A percentile compares a stretch with the other conserved stretches of the same genome.
Evolutionary conservation across 768 basidiomycete genomes (phyloP).

Genomic region (Lactarius trivialis): DNA sequence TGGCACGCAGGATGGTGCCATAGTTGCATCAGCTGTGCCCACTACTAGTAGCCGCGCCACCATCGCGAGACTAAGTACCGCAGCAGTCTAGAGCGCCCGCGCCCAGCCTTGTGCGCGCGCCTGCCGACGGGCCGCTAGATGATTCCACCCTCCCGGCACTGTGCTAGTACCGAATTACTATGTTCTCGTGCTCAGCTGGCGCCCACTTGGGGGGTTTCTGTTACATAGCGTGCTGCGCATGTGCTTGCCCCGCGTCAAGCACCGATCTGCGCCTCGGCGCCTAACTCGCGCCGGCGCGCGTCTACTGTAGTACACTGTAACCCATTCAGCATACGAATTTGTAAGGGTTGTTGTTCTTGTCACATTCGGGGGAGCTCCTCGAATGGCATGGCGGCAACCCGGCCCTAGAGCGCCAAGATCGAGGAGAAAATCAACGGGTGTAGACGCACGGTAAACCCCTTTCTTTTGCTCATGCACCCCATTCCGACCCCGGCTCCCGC

Average conservation of each 20-base stretch:
- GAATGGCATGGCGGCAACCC: too few species aligned
- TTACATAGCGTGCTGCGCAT: not conserved
- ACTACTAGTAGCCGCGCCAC: not conserved
- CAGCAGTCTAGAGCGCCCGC: not conserved
- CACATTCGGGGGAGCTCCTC: not conserved
- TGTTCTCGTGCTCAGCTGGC: not conserved
- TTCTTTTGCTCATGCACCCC: not conserved
- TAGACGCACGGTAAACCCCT: not conserved
- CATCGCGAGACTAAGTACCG: conserved; percentile 4
- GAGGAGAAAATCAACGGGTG: not conserved
- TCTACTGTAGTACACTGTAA: too few species aligned
- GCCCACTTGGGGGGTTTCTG: not conserved
- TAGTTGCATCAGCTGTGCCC: not conserved
- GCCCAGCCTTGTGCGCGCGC: not conserved
- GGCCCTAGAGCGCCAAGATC: not conserved
- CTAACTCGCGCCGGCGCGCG: not conserved
- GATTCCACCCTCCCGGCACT: not conserved
- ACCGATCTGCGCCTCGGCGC: not conserved
- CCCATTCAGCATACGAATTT: not conserved
- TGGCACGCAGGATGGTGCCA: not conserved
- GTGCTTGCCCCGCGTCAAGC: not conserved
- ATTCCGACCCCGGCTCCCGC: not conserved
- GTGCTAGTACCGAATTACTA: not conserved
- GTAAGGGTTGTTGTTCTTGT: not conserved
- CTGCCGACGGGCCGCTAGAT: not conserved